Conservation (phyloP, 805 yeast species). For the Candida awuae region DNA sequence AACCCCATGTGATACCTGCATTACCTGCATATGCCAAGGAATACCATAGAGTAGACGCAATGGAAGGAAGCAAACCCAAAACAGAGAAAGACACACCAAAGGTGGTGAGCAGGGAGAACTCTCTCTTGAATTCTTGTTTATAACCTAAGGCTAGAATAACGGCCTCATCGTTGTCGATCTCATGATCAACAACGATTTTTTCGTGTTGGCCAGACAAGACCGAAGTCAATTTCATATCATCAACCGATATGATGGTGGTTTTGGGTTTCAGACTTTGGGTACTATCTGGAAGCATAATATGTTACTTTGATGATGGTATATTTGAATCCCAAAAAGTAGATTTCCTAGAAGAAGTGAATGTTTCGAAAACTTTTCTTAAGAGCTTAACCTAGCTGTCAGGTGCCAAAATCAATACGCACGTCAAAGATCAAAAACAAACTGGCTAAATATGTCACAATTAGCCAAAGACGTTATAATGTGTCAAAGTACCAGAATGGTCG, state of each 20-base stretch:
- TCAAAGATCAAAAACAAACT: no score
- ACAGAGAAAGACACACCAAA: constrained; percentile 60
- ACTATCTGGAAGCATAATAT: no score
- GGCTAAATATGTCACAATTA: no score
- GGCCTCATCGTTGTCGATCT: constrained; percentile 42
- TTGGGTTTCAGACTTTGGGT: constrained; percentile 12
- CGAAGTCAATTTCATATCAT: constrained; percentile 19
- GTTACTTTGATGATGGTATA: no score
- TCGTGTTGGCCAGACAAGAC: constrained; percentile 20
- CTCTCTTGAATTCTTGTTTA: constrained; percentile 58
- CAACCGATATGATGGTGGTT: constrained; percentile 21
- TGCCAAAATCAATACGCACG: no score
- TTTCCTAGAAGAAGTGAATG: no score
- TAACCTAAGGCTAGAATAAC: constrained; percentile 51
- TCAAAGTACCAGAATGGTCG: no score
- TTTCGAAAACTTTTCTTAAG: no score
- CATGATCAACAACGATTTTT: constrained; percentile 36
- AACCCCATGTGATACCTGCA: constrained; percentile 60
- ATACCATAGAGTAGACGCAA: constrained; percentile 55
- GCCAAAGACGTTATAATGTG: no score
- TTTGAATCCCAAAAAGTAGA: no score
- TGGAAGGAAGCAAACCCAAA: constrained; percentile 56
- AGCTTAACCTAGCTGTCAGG: no score
- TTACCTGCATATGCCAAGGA: constrained; percentile 55
- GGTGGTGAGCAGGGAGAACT: constrained; percentile 47